Percentiles rank a stretch among this genome's conserved stretches.
phyloP scores from a whole-genome alignment of 2,329 filamentous ascomycete genomes.

The Hymenoscyphus albidus region DNA sequence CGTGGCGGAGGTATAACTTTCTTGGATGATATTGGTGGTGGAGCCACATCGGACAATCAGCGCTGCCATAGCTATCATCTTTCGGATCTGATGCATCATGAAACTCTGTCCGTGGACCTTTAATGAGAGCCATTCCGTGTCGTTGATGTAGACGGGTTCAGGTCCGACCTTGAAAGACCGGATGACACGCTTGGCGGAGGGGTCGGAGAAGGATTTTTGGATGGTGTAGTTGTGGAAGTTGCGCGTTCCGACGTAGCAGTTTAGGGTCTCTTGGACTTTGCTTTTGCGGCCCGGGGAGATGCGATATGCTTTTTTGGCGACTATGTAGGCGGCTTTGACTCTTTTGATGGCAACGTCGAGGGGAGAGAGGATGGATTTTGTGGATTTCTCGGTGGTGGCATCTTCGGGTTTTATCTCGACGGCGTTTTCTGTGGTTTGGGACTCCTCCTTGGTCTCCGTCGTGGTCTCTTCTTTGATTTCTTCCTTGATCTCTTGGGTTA shows the following conservation, averaged over 20 bases:
- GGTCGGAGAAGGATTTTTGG: constrained; percentile 75
- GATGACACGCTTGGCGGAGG: constrained; percentile 85
- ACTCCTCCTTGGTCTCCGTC: not conserved
- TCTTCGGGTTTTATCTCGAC: not conserved
- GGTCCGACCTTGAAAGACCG: constrained; percentile 81
- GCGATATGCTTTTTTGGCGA: constrained; percentile 81
- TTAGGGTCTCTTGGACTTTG: constrained; percentile 71
- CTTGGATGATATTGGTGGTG: constrained; percentile 63
- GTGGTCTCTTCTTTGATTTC: not conserved
- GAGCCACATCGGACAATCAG: constrained; percentile 81
- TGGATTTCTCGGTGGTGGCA: not conserved
- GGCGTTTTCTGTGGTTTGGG: not conserved
- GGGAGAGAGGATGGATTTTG: constrained; percentile 37
- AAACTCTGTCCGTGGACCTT: constrained; percentile 98
- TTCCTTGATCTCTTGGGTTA: not conserved
- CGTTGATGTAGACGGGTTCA: constrained; percentile 76
- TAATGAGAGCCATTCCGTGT: constrained; percentile 91
- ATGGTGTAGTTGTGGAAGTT: constrained; percentile 99
- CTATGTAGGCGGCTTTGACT: constrained; percentile 76
- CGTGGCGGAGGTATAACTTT: constrained; percentile 68
- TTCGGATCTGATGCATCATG: constrained; percentile 99
- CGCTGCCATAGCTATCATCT: constrained; percentile 94
- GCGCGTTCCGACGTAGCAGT: constrained; percentile 74
- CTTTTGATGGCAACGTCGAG: constrained; percentile 65
- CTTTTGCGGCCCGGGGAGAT: constrained; percentile 67